Evolutionary conservation across 345 rosid species (phyloP).

Genomic region (Ceriops decandra): DNA sequence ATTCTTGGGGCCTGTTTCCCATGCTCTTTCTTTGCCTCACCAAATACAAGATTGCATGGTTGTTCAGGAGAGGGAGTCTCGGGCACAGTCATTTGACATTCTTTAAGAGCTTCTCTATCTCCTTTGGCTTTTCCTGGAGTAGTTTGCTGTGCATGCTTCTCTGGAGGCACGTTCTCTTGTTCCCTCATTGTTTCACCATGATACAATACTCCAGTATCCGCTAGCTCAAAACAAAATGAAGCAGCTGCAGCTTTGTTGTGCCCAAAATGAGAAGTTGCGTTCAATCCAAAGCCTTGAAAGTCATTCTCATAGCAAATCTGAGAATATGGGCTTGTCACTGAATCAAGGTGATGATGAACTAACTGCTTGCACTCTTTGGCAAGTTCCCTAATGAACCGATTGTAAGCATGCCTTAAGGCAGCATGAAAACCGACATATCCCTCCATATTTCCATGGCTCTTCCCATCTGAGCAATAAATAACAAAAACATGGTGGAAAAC

Average conservation of each 20-base stretch:
- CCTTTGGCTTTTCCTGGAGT: constrained; percentile 74
- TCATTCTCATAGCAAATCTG: constrained; percentile 80
- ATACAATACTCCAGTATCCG: constrained; percentile 44
- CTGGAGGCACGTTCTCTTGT: constrained; percentile 83
- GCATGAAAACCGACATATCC: constrained; percentile 90
- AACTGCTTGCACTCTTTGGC: constrained; percentile 86
- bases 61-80: constrained; percentile 99
- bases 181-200: constrained; percentile 53
- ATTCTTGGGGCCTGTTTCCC: constrained; percentile 75
- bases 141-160: constrained; percentile 53
- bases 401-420: constrained; percentile 71
- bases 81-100: constrained; percentile 79
- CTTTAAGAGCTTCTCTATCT: constrained; percentile 52
- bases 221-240: constrained; percentile 70
- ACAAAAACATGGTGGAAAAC: constrained; percentile 7
- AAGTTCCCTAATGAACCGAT: constrained; percentile 64
- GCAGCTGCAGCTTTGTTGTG: constrained; percentile 48
- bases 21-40: constrained; percentile 61
- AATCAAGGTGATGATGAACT: constrained; percentile 90
- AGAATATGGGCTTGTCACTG: constrained; percentile 92
- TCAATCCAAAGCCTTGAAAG: constrained; percentile 50
- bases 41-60: constrained; percentile 56
- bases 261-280: constrained; percentile 36
- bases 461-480: constrained; percentile 48
- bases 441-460: constrained; percentile 66